These are phyloP conservation scores for Zygoascus meyerae DNA, from an alignment of 1,139 yeast genomes.

Conservation along the genomic window DNA sequence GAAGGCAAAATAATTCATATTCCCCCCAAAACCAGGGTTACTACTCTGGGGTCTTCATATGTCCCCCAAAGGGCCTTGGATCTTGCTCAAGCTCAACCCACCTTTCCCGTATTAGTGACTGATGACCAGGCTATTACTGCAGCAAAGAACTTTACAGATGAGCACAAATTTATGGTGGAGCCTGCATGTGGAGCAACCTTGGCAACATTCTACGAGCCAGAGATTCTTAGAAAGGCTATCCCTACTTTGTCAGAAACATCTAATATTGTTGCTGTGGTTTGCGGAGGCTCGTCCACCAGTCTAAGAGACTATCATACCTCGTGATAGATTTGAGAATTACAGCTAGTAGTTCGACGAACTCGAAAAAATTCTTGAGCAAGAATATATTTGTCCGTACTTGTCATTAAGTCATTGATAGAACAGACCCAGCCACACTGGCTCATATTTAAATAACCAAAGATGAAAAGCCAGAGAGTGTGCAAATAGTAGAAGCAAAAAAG, in stretches of 20 bases:
- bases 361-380: too few species aligned
- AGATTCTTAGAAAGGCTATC: slow-evolving; percentile 27
- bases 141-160: slow-evolving; percentile 45
- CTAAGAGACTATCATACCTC: slow-evolving; percentile 18
- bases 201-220: slow-evolving; percentile 42
- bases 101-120: slow-evolving; percentile 44
- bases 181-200: slow-evolving; percentile 76
- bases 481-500: too few species aligned
- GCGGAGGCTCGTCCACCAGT: slow-evolving; percentile 57
- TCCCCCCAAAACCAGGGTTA: slow-evolving; percentile 47
- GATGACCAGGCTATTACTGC: slow-evolving; percentile 54
- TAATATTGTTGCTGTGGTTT: slow-evolving; percentile 51
- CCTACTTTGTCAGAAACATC: slow-evolving; percentile 39
- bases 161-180: slow-evolving; percentile 50
- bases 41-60: slow-evolving; percentile 57
- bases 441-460: too few species aligned
- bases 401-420: too few species aligned
- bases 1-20: slow-evolving; percentile 43
- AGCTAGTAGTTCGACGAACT: too few species aligned
- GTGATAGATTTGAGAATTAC: too few species aligned
- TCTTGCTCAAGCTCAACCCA: slow-evolving; percentile 37
- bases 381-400: too few species aligned
- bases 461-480: too few species aligned
- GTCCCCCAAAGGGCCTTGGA: slow-evolving; percentile 46
- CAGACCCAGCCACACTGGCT: too few species aligned